Percentiles rank a stretch among this genome's conserved stretches.
Evolutionary conservation across 208 protist species (phyloP).

Genomic region (Strigomonas culicis): DNA sequence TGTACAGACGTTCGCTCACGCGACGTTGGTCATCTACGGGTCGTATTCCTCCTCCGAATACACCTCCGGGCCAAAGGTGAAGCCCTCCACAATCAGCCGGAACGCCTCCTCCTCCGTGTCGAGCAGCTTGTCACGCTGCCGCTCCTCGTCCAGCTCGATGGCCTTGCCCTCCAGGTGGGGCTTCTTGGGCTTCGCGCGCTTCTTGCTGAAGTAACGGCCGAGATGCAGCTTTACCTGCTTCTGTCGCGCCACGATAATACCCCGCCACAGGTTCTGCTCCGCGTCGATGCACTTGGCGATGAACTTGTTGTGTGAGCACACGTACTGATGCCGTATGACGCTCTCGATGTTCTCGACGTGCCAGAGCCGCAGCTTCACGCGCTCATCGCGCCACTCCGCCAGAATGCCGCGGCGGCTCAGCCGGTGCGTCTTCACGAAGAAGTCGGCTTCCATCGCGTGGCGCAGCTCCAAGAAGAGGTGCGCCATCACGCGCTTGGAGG

Average conservation of each 20-base stretch:
- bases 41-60: constrained; percentile 35
- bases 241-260: constrained; percentile 17
- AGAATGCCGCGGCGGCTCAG: constrained; percentile 39
- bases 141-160: constrained; percentile 32
- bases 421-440: constrained; percentile 27
- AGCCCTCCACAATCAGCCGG: constrained; percentile 23
- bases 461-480: constrained; percentile 17
- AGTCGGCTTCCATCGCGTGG: constrained; percentile 11
- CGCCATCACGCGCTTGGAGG: constrained; percentile 20
- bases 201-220: constrained; percentile 1
- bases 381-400: constrained; percentile 24
- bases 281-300: constrained; percentile 23
- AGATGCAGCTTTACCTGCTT: constrained; percentile 16
- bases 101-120: constrained; percentile 26
- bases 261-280: constrained; percentile 37
- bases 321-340: constrained; percentile 34
- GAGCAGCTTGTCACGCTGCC: constrained; percentile 28
- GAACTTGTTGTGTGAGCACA: constrained; percentile 22
- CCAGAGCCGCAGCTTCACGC: constrained; percentile 29
- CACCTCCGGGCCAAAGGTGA: constrained; percentile 42
- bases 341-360: constrained; percentile 35
- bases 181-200: constrained; percentile 21
- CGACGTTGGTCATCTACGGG: constrained; percentile 1
- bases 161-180: constrained; percentile 16
- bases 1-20: background rate